These are phyloP conservation scores for Russula lepida DNA, from an alignment of 768 basidiomycete genomes.

Conservation along the genomic window DNA sequence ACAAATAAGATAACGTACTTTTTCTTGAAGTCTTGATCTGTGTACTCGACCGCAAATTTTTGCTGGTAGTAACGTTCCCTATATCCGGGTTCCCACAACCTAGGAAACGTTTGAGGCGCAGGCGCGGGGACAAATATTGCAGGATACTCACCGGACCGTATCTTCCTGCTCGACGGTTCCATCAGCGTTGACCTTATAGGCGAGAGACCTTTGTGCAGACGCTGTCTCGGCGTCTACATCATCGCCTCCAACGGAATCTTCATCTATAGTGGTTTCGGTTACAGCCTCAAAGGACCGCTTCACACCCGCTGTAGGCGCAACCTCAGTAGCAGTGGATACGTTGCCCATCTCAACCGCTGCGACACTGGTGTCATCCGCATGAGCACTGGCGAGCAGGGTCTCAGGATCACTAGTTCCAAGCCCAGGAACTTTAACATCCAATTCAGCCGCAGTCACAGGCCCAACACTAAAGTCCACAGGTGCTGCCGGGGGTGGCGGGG, in stretches of 20 bases:
- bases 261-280: conserved; percentile 2
- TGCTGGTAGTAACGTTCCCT: conserved; percentile 89
- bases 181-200: conserved; percentile 77
- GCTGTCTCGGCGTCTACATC: conserved; percentile 21
- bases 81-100: conserved; percentile 95
- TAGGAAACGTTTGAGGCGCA: conserved; percentile 28
- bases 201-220: conserved; percentile 40
- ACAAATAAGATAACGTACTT: conserved; percentile 38
- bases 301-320: conserved; percentile 24
- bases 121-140: conserved; percentile 2
- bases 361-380: not conserved
- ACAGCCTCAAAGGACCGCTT: conserved; percentile 40
- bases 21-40: conserved; percentile 65
- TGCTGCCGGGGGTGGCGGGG: conserved; percentile 7
- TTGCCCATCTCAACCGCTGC: conserved; percentile 9
- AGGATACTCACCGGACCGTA: conserved; percentile 66
- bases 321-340: conserved; percentile 20
- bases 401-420: conserved; percentile 26
- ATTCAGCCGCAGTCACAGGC: conserved; percentile 17
- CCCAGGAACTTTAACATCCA: conserved; percentile 30
- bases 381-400: not conserved
- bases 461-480: conserved; percentile 24
- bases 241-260: conserved; percentile 26
- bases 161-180: conserved; percentile 94
- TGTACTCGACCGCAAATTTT: conserved; percentile 75